Evolutionary conservation across 306 rosid species (phyloP).

Genomic region (Lathyrus sativus): DNA sequence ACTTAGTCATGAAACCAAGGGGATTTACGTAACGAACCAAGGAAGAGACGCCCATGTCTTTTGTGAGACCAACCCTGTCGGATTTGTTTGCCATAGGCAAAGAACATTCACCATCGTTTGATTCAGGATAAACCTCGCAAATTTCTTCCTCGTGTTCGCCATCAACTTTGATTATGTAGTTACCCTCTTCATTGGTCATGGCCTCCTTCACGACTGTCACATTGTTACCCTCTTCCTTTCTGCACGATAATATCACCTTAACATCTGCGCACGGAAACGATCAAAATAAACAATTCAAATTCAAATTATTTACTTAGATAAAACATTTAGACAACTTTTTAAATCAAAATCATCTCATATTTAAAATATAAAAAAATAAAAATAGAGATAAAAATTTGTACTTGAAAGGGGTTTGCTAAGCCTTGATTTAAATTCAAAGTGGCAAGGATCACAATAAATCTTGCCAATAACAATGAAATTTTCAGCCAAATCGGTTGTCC

Average conservation of each 20-base stretch:
- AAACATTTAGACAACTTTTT: too few relatives aligned
- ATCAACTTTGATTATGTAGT: constrained; percentile 17
- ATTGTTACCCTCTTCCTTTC: neutral
- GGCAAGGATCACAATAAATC: constrained; percentile 63
- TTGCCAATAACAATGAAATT: constrained; percentile 45
- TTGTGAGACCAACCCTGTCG: constrained; percentile 45
- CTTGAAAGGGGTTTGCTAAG: constrained; percentile 45
- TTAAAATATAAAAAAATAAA: too few relatives aligned
- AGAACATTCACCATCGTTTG: constrained; percentile 11
- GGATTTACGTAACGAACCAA: constrained; percentile 46
- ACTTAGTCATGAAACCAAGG: constrained; percentile 58
- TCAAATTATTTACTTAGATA: neutral
- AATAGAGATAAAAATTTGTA: neutral
- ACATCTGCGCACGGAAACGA: constrained; percentile 35
- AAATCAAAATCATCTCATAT: too few relatives aligned
- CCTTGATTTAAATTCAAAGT: constrained; percentile 46
- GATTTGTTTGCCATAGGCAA: constrained; percentile 3
- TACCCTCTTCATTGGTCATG: constrained; percentile 34
- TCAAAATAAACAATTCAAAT: neutral
- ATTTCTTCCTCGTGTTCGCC: constrained; percentile 52
- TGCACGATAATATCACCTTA: constrained; percentile 39
- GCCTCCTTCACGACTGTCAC: neutral
- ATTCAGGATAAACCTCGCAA: constrained; percentile 33
- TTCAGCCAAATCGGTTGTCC: neutral
- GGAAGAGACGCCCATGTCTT: constrained; percentile 47